Evolutionary conservation across 805 yeast genomes (phyloP).

Genomic region (Cyberlindnera nakhonratchasimensis): DNA sequence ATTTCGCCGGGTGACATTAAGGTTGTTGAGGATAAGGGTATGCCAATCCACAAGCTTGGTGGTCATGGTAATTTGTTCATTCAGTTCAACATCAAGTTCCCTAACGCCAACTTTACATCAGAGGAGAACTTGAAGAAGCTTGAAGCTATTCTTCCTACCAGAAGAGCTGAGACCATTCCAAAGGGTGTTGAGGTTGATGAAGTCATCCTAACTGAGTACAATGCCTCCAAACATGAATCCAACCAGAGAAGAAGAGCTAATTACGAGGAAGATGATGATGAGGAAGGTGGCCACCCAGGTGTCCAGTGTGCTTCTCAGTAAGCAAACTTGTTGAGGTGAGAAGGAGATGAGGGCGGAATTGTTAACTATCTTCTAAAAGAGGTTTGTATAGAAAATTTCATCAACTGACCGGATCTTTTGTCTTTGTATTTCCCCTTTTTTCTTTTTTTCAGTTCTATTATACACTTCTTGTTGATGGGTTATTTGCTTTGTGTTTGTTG

Average conservation of each 20-base stretch:
- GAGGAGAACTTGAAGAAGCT: conserved; percentile 73
- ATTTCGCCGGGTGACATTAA: conserved; percentile 79
- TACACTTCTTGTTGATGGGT: no score
- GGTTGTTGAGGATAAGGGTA: conserved; percentile 90
- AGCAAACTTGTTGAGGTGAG: no score
- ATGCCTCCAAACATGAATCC: conserved; percentile 54
- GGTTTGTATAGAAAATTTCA: background rate
- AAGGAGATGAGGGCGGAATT: background rate
- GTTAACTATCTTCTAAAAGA: no score
- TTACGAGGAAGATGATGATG: conserved; percentile 59
- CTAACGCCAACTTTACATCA: conserved; percentile 63
- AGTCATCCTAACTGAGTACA: conserved; percentile 65
- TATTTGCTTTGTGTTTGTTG: background rate
- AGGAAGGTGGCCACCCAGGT: conserved; percentile 57
- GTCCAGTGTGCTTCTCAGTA: conserved; percentile 94
- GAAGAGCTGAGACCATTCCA: conserved; percentile 56
- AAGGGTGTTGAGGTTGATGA: conserved; percentile 77
- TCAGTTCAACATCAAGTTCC: conserved; percentile 88
- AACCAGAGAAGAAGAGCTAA: conserved; percentile 34
- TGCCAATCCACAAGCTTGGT: conserved; percentile 91
- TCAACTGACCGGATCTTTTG: background rate
- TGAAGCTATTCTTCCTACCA: conserved; percentile 76
- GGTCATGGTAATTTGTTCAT: conserved; percentile 84
- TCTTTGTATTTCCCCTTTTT: conserved; percentile 12
- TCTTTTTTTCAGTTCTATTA: no score